Percentiles rank a stretch among this genome's conserved stretches.
Conservation (phyloP, 768 basidiomycete genomes). For the Tulasnella sp. region DNA sequence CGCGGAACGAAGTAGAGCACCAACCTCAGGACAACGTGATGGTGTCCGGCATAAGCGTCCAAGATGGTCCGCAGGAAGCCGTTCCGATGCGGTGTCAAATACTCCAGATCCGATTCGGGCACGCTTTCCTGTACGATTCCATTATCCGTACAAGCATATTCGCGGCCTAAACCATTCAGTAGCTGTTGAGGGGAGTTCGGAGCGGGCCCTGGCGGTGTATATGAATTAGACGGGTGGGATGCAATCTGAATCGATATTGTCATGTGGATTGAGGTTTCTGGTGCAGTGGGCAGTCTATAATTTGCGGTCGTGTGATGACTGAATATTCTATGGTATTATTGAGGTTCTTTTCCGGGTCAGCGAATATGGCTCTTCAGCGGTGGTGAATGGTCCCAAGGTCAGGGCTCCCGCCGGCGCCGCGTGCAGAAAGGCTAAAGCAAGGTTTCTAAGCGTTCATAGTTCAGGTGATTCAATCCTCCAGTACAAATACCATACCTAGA, state of each 20-base stretch:
- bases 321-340: not conserved
- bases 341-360: not conserved
- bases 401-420: not conserved
- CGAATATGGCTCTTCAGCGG: not conserved
- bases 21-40: constrained; percentile 17
- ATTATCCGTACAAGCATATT: not conserved
- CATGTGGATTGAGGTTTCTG: not conserved
- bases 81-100: constrained; percentile 21
- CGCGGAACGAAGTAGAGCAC: not conserved
- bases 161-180: not conserved
- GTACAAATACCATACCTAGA: not conserved
- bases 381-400: not conserved
- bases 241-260: constrained; percentile 11
- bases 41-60: constrained; percentile 15
- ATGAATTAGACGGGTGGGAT: not conserved
- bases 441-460: not conserved
- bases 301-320: not conserved
- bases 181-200: constrained; percentile 12
- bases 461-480: not conserved
- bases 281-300: not conserved
- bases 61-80: constrained; percentile 13
- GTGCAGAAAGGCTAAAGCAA: not conserved
- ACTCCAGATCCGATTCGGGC: constrained; percentile 14
- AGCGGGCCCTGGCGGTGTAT: not conserved
- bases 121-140: constrained; percentile 14